Conservation (phyloP, 192 early-diverging fungal genomes). For the Podila clonocystis region DNA sequence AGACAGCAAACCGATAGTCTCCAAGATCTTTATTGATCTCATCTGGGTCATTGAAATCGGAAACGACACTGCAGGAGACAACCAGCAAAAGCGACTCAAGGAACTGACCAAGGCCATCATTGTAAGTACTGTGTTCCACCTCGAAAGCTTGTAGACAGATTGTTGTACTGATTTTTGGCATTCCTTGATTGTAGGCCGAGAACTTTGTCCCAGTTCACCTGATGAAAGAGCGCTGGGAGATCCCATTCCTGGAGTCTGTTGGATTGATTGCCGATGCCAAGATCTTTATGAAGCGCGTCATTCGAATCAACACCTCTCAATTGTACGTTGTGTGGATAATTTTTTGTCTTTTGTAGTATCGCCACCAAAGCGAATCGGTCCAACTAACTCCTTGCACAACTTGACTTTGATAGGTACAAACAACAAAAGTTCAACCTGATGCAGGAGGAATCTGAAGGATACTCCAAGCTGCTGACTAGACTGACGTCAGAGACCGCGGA, state of each 20-base stretch:
- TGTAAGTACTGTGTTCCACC: slow-evolving; percentile 12
- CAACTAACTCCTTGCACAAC: neutral
- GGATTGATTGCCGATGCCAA: slow-evolving; percentile 58
- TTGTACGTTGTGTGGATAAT: slow-evolving; percentile 34
- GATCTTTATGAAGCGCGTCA: slow-evolving; percentile 51
- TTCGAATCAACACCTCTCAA: slow-evolving; percentile 65
- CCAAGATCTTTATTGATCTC: slow-evolving; percentile 25
- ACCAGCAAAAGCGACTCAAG: slow-evolving; percentile 3
- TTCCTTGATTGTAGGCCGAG: slow-evolving; percentile 7
- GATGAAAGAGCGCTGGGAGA: slow-evolving; percentile 66
- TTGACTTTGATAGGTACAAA: slow-evolving; percentile 64
- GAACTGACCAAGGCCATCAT: slow-evolving; percentile 23
- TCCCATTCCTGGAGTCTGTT: slow-evolving; percentile 58
- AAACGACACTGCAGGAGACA: slow-evolving; percentile 1
- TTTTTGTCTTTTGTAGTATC: neutral
- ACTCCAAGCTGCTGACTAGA: slow-evolving; percentile 75
- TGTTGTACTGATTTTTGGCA: neutral
- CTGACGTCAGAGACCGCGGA: slow-evolving; percentile 51
- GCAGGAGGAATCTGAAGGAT: slow-evolving; percentile 85
- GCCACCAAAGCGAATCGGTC: neutral
- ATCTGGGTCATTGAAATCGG: slow-evolving; percentile 43
- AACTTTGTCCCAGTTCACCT: slow-evolving; percentile 54
- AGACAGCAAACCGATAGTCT: neutral
- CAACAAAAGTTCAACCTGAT: slow-evolving; percentile 88
- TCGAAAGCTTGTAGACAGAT: too few relatives aligned